phyloP scores from a whole-genome alignment of 1,284 basidiomycete species.

The Earliella scabrosa region DNA sequence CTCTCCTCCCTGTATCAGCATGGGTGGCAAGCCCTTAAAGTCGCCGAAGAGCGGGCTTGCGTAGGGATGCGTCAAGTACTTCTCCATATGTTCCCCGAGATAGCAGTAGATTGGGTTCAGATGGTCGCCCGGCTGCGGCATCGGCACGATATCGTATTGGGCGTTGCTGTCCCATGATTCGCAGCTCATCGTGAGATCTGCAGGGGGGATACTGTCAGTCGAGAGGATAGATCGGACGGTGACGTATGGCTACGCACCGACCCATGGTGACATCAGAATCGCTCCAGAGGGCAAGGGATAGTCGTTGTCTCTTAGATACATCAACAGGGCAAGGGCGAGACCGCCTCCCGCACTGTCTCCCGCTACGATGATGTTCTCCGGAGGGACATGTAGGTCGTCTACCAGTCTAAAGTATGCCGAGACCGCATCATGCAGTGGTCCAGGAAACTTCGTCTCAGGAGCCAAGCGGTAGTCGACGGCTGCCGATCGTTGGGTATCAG shows the following conservation, averaged over 20 bases:
- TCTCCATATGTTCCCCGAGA: constrained; percentile 84
- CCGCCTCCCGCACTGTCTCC: constrained; percentile 97
- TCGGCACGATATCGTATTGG: constrained; percentile 79
- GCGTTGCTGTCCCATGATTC: constrained; percentile 97
- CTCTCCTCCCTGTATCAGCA: constrained; percentile 94
- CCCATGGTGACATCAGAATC: constrained; percentile 93
- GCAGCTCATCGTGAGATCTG: constrained; percentile 94
- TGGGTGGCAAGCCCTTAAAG: constrained; percentile 84
- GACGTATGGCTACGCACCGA: constrained; percentile 59
- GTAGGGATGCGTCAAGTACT: constrained; percentile 94
- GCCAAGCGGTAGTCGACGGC: constrained; percentile 97
- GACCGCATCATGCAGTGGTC: constrained; percentile 91
- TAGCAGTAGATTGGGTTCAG: constrained; percentile 94
- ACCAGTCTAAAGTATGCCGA: constrained; percentile 87
- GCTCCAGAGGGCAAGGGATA: constrained; percentile 84
- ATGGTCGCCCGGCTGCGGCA: constrained; percentile 78
- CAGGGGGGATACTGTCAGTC: constrained; percentile 11
- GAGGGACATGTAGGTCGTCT: constrained; percentile 89
- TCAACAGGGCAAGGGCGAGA: constrained; percentile 81
- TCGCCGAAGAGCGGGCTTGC: constrained; percentile 96
- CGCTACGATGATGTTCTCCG: constrained; percentile 87
- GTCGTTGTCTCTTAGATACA: constrained; percentile 89
- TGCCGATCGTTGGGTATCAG: constrained; percentile 35
- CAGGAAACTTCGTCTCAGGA: constrained; percentile 93
- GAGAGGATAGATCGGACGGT: neutral